Percentiles rank a stretch among this genome's conserved stretches.
phyloP scores from a whole-genome alignment of 768 basidiomycete species.

The Kwoniella bestiolae region DNA sequence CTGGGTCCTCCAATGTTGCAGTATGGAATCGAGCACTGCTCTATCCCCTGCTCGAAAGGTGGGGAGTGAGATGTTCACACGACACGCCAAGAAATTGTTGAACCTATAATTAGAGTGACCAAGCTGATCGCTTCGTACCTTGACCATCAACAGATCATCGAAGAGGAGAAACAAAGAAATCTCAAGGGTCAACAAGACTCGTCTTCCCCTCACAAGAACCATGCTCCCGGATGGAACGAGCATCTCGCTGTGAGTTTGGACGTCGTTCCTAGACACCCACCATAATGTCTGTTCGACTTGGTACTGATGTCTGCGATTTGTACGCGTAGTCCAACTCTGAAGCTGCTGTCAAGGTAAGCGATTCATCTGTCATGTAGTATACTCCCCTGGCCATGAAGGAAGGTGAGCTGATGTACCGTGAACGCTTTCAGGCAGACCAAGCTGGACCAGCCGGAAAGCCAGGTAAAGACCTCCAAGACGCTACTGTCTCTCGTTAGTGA shows the following conservation, averaged over 20 bases:
- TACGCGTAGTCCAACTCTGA: conserved; percentile 52
- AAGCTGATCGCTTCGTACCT: not conserved
- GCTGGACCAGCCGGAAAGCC: conserved; percentile 42
- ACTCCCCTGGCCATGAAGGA: too few relatives aligned
- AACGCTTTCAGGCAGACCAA: conserved; percentile 49
- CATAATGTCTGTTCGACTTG: not conserved
- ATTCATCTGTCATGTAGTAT: not conserved
- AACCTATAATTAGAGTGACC: not conserved
- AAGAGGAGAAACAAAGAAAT: conserved; percentile 43
- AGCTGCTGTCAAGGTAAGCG: conserved; percentile 50
- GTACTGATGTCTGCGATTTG: too few relatives aligned
- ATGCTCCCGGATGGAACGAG: conserved; percentile 57
- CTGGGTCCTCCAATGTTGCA: too few relatives aligned
- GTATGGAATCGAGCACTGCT: too few relatives aligned
- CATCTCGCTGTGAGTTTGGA: conserved; percentile 50
- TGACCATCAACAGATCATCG: conserved; percentile 20
- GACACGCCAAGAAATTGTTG: not conserved
- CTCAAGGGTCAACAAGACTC: conserved; percentile 38
- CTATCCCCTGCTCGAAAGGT: too few relatives aligned
- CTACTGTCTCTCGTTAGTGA: conserved; percentile 44
- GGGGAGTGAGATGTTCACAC: too few relatives aligned
- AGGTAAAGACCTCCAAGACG: conserved; percentile 45
- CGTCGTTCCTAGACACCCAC: too few relatives aligned
- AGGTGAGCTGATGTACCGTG: not conserved
- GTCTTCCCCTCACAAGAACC: conserved; percentile 46